Conservation (phyloP, 495 filamentous ascomycete genomes). For the Penicillium chermesinum region DNA sequence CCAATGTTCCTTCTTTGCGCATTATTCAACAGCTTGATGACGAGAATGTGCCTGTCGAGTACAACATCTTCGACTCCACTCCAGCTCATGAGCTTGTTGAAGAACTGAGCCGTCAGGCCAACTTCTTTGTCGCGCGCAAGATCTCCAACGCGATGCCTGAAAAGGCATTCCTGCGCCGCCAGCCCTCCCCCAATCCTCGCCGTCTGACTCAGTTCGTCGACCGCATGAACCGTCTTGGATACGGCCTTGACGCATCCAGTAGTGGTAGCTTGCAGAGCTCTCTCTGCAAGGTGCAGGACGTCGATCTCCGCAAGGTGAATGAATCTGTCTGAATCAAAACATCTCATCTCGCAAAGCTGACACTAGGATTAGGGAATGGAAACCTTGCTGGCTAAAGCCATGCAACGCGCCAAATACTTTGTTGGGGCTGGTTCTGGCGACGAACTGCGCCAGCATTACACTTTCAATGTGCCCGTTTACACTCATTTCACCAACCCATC, state of each 20-base stretch:
- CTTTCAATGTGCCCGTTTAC: constrained; percentile 87
- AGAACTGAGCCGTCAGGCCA: constrained; percentile 87
- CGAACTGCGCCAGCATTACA: constrained; percentile 79
- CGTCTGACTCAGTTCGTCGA: constrained; percentile 87
- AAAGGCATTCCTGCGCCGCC: constrained; percentile 86
- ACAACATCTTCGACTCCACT: constrained; percentile 91
- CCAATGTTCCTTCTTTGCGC: constrained; percentile 76
- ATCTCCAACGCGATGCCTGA: constrained; percentile 74
- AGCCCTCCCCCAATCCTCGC: constrained; percentile 76
- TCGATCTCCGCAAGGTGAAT: constrained; percentile 72
- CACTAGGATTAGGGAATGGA: constrained; percentile 69
- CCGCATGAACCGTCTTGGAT: constrained; percentile 85
- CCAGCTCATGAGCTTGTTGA: constrained; percentile 90
- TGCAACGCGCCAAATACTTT: constrained; percentile 94
- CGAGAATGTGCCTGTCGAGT: constrained; percentile 92
- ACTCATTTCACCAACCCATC: constrained; percentile 97
- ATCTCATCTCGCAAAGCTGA: neutral
- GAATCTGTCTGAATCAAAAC: neutral
- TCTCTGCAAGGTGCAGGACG: constrained; percentile 83
- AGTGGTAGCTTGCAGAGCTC: constrained; percentile 89
- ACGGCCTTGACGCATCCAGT: constrained; percentile 80
- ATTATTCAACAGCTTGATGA: constrained; percentile 94
- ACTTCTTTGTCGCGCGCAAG: constrained; percentile 82
- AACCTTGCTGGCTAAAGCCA: constrained; percentile 85
- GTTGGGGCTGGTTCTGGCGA: constrained; percentile 68